phyloP scores from a whole-genome alignment of 169 alveolate species.

The Eimeria nieschulzi region DNA sequence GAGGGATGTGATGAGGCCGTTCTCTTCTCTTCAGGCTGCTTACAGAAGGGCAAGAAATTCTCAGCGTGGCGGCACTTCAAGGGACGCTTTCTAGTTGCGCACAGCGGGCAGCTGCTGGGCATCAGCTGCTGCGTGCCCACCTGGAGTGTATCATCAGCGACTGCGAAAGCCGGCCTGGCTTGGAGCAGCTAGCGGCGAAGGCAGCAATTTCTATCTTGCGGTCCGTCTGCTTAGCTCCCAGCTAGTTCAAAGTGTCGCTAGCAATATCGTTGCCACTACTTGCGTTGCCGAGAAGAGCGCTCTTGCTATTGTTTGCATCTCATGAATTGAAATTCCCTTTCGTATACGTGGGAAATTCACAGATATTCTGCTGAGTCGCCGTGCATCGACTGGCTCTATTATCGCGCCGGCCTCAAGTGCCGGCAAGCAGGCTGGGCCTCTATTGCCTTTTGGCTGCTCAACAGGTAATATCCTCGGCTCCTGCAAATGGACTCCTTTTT shows the following conservation, averaged over 20 bases:
- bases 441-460: constrained; percentile 8
- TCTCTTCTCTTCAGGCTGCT: no score
- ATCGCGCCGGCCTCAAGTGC: constrained; percentile 40
- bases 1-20: no score
- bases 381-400: constrained; percentile 13
- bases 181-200: constrained; percentile 6
- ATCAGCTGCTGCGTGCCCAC: constrained; percentile 16
- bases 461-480: not conserved
- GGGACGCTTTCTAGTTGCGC: no score
- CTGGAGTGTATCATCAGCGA: not conserved
- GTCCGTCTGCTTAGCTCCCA: not conserved
- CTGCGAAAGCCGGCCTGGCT: constrained; percentile 11
- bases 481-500: no score
- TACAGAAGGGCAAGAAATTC: no score
- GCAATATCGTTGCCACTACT: no score
- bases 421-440: constrained; percentile 33
- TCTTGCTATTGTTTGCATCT: no score
- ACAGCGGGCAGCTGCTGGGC: not conserved
- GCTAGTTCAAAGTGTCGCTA: not conserved
- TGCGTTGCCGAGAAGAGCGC: no score
- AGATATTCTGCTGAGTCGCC: constrained; percentile 14
- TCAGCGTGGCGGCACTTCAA: no score
- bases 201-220: constrained; percentile 32
- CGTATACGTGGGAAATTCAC: not conserved
- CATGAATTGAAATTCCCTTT: no score